Evolutionary conservation across 208 protist genomes (phyloP), one percentile per base, ranked within the genome.

Genomic region (Wallacemonas sp.): DNA sequence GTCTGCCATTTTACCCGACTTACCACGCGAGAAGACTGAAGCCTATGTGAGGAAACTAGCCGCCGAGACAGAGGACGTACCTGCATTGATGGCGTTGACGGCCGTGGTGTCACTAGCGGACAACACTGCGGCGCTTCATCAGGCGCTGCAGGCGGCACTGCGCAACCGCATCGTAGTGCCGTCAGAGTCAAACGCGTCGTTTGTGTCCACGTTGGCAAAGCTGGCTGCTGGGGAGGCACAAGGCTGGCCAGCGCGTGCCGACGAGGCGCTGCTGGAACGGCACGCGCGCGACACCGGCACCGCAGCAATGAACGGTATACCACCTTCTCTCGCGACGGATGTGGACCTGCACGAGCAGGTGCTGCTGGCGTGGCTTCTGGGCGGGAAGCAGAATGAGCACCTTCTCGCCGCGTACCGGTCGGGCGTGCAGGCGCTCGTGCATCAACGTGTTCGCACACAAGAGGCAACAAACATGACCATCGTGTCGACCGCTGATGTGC

Each of bases 391-490:
- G 24, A 65, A 76, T 39, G 21, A 12, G 21, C 3, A n/a, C 12
- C 44, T 83, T 4, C 48, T 59, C 10, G 33, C 37, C 22, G 52
- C 66, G 22, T 78, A 83, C 55, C 60, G 65, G 27, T 19, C 3
- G 12, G 73, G 54, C 17, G 66, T 76, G 0, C 48, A 54, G 45
- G 22, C 27, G 15, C 39, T 76, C 5, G 5, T 79, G 10, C 21
- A 19, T 4, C 5, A 69, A 2, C 58, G 71, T 8, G 22, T 83
- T 32, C 63, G 63, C 66, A 79, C 77, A 3, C 57, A 44, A 12
- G 44, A 41, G 3, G 32, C 21, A 3, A 57, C 69, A 24, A 83
- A 81, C 67, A 63, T 66, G 29, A 83, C 77, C 13, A 78, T 76
- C 36, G 68, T 78, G 15, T 52, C 37, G 24, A 33, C 6, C 19